Conservation (phyloP, 2,329 filamentous ascomycete genomes). For the Ophiostoma australiae region DNA sequence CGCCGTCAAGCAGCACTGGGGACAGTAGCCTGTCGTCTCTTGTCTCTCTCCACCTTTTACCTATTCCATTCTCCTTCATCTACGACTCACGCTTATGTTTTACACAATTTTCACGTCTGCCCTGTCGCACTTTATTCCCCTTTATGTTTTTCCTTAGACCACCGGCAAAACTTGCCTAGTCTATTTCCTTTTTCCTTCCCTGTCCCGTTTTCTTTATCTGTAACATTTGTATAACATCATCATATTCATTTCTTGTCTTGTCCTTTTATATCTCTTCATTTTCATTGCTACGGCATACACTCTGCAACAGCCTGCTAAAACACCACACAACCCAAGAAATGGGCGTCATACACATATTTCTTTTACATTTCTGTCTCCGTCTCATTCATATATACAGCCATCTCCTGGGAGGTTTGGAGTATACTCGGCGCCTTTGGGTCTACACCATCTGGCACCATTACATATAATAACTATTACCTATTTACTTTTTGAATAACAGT, state of each 20-base stretch:
- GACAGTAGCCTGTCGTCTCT: slow-evolving; percentile 18
- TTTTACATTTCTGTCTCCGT: neutral
- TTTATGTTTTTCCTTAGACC: neutral
- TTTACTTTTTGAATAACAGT: neutral
- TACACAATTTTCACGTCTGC: slow-evolving; percentile 2
- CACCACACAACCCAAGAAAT: neutral
- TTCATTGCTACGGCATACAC: neutral
- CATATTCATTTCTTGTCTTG: slow-evolving; percentile 2
- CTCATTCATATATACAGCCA: slow-evolving; percentile 2
- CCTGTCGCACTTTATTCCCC: neutral
- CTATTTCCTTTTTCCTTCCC: neutral
- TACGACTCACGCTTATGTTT: slow-evolving; percentile 1
- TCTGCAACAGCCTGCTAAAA: neutral
- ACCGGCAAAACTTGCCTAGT: neutral
- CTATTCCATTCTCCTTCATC: neutral
- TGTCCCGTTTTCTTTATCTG: neutral
- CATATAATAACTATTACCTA: slow-evolving; percentile 9
- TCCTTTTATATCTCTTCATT: slow-evolving; percentile 2
- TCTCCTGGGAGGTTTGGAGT: slow-evolving; percentile 7
- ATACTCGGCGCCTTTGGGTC: slow-evolving; percentile 11
- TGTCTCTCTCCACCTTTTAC: neutral
- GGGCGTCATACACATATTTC: neutral
- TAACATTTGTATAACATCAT: neutral
- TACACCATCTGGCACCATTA: slow-evolving; percentile 5
- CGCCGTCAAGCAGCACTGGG: slow-evolving; percentile 50